A percentile compares a stretch with the other conserved stretches of the same genome.
Evolutionary conservation across 2,329 filamentous ascomycete genomes (phyloP).

Genomic region (Penicillium sp.): DNA sequence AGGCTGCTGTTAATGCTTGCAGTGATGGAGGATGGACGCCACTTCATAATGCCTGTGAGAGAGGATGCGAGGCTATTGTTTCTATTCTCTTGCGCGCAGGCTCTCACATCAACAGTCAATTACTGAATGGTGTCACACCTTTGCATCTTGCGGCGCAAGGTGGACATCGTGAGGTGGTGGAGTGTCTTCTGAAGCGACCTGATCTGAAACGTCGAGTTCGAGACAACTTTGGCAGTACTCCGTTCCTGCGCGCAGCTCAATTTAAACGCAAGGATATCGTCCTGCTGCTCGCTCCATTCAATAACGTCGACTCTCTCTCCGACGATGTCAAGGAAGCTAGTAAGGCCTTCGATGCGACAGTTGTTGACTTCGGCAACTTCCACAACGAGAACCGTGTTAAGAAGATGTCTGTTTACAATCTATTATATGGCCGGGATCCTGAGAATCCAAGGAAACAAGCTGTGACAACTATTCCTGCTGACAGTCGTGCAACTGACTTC

Average conservation of each 20-base stretch:
- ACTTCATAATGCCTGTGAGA: constrained; percentile 54
- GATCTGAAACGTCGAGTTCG: constrained; percentile 33
- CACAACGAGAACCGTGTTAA: constrained; percentile 46
- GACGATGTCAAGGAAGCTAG: constrained; percentile 47
- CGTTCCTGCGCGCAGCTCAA: constrained; percentile 41
- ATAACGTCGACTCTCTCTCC: constrained; percentile 36
- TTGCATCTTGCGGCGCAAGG: constrained; percentile 42
- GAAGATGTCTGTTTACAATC: constrained; percentile 51
- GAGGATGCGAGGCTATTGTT: constrained; percentile 47
- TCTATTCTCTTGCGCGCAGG: constrained; percentile 41
- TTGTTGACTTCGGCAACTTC: constrained; percentile 53
- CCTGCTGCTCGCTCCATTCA: constrained; percentile 36
- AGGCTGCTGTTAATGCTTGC: constrained; percentile 48
- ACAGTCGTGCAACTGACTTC: constrained; percentile 50
- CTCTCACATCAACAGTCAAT: constrained; percentile 38
- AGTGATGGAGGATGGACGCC: constrained; percentile 55
- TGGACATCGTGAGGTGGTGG: constrained; percentile 38
- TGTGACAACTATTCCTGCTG: constrained; percentile 47
- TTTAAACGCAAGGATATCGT: constrained; percentile 40
- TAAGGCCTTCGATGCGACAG: constrained; percentile 51
- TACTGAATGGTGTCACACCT: constrained; percentile 40
- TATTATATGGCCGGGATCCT: constrained; percentile 52
- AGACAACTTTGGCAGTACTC: constrained; percentile 42
- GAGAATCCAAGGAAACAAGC: constrained; percentile 47
- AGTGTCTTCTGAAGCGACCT: constrained; percentile 33